Conservation (phyloP, 192 early-diverging fungal species). For the Linnemannia elongata region DNA sequence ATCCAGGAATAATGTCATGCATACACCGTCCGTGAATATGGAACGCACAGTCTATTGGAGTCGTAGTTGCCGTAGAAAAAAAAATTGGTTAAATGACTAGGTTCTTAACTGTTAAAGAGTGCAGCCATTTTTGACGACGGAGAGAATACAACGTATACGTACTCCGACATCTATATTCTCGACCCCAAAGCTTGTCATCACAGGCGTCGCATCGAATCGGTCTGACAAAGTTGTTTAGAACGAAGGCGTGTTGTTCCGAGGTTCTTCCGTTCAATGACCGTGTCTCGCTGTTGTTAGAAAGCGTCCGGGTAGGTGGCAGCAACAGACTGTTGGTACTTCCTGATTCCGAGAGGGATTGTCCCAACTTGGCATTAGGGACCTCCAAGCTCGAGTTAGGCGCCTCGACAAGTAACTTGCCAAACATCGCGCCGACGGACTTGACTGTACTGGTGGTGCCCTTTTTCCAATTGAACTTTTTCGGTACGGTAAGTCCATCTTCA, state of each 20-base stretch:
- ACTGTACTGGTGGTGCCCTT: constrained; percentile 51
- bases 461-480: constrained; percentile 66
- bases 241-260: constrained; percentile 11
- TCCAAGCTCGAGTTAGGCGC: constrained; percentile 9
- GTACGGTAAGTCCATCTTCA: background rate
- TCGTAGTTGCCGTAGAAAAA: background rate
- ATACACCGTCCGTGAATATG: constrained; percentile 58
- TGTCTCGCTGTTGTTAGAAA: constrained; percentile 15
- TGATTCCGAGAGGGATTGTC: background rate
- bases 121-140: background rate
- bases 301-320: background rate
- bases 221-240: constrained; percentile 46
- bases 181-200: constrained; percentile 65
- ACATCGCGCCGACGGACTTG: constrained; percentile 43
- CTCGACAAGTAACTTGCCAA: constrained; percentile 20
- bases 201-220: constrained; percentile 63
- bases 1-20: background rate
- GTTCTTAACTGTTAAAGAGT: background rate
- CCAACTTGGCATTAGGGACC: background rate
- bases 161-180: constrained; percentile 61
- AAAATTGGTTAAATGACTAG: background rate
- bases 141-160: background rate
- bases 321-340: constrained; percentile 7
- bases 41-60: constrained; percentile 55
- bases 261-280: constrained; percentile 8